Percentiles rank a stretch among this genome's conserved stretches.
Evolutionary conservation across 2,329 filamentous ascomycete species (phyloP).

Genomic region (Shiraia bambusicola): DNA sequence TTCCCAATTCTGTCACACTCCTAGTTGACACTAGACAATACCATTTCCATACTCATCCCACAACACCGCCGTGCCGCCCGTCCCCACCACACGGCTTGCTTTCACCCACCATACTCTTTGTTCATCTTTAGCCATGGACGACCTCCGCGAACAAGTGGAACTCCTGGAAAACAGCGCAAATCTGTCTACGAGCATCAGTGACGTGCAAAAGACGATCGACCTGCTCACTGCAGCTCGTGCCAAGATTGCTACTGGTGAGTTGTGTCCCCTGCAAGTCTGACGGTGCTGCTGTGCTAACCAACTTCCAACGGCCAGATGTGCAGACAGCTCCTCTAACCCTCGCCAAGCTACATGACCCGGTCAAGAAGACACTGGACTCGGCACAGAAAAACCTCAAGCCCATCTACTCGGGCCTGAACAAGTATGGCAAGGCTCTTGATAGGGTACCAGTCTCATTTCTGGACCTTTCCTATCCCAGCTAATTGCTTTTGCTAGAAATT

Average conservation of each 20-base stretch:
- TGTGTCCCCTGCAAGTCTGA: neutral
- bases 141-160: conserved; percentile 72
- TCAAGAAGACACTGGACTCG: conserved; percentile 77
- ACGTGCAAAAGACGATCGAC: conserved; percentile 83
- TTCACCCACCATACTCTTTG: neutral
- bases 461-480: conserved; percentile 4
- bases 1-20: too few relatives aligned
- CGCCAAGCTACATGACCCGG: conserved; percentile 80
- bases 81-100: conserved; percentile 8
- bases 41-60: conserved; percentile 3
- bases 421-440: conserved; percentile 82
- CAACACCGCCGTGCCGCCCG: conserved; percentile 1
- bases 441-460: conserved; percentile 56
- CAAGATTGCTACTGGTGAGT: conserved; percentile 64
- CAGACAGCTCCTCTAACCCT: conserved; percentile 72
- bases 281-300: conserved; percentile 14
- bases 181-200: conserved; percentile 68
- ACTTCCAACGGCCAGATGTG: conserved; percentile 54
- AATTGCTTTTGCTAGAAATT: conserved; percentile 53
- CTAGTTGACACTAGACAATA: too few relatives aligned
- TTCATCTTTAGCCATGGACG: conserved; percentile 53
- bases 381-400: conserved; percentile 81
- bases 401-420: conserved; percentile 77
- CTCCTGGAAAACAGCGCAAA: conserved; percentile 69
- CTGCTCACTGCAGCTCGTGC: conserved; percentile 72